Base-by-base conservation (phyloP, 331 rosid species). In the Cydonia oblonga region DNA sequence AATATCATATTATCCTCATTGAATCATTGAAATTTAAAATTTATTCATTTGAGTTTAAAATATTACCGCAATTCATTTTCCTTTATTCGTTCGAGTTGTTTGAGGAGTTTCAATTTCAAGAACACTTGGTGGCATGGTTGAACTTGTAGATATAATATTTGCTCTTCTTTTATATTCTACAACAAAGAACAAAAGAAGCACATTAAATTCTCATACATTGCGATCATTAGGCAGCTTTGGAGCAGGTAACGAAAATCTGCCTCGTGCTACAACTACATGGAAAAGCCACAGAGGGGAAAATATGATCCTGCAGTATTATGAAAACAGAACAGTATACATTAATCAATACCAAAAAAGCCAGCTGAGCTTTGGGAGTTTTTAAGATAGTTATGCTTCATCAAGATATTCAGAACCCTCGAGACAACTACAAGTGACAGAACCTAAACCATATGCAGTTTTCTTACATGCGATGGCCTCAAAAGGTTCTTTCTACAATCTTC, bases 241-340 rank as follows among this genome's bases (percentile, higher is more conserved):
- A 84, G 98, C 97, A 18, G 98, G 97, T 83, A 93, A 68, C 56
- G 98, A 93, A 81, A 93, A 90, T 78, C 98, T 86, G 71, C 92
- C 91, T 38, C 98, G 82, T 20, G 97, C 87, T 28, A 86, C 84
- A 79, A 85, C 85, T 28, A 78, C 83, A 81, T 93, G 97, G 78
- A 93, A 90, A 78, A 86, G 70, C 97, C 98, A 93, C 13, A 93
- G 75, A 53, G 96, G 90, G 13, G 82, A 69, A 81, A 90, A 90
- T 62, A 93, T 72, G 26, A 72, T 49, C 96, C 98, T 93, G 86
- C 79, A 70, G 71, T 61, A 69, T 28, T 52, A 70, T 8, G 40
- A 70, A 14, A 52, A 57, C 32, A 54, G 81, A 79, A 25, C 33
- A 73, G 38, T 58, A 74, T 2, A 49, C 9, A 72, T 46, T 4